Evolutionary conservation across 2,329 filamentous ascomycete genomes (phyloP).

Genomic region (Aulographum hederae): DNA sequence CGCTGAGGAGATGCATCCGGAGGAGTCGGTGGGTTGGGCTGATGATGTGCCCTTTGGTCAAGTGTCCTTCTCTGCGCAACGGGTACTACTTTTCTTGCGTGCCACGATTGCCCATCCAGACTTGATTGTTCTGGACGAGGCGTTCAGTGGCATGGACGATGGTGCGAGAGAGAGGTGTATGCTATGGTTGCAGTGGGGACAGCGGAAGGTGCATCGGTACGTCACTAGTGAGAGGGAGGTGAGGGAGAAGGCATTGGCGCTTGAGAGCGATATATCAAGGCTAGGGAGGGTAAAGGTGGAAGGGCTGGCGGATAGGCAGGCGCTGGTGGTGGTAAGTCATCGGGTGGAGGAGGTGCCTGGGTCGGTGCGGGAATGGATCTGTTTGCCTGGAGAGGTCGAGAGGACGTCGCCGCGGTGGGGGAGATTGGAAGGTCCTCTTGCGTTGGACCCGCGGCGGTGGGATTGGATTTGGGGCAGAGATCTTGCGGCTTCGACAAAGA

Average conservation of each 20-base stretch:
- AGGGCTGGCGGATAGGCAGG: slow-evolving; percentile 54
- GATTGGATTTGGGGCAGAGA: slow-evolving; percentile 46
- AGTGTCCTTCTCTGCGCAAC: slow-evolving; percentile 64
- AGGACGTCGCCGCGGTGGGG: slow-evolving; percentile 44
- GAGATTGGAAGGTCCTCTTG: slow-evolving; percentile 40
- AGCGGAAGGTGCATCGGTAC: slow-evolving; percentile 17
- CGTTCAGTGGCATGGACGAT: slow-evolving; percentile 31
- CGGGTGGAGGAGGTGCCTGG: slow-evolving; percentile 78
- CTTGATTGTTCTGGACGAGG: slow-evolving; percentile 32
- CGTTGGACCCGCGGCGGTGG: slow-evolving; percentile 40
- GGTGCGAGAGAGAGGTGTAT: slow-evolving; percentile 69
- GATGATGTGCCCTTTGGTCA: slow-evolving; percentile 50
- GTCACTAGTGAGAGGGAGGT: background rate
- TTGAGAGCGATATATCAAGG: slow-evolving; percentile 13
- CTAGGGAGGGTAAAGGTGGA: slow-evolving; percentile 30
- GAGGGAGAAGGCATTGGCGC: slow-evolving; percentile 13
- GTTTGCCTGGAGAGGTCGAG: slow-evolving; percentile 54
- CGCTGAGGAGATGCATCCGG: slow-evolving; percentile 6
- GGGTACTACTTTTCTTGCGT: slow-evolving; percentile 62
- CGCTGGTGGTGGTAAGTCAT: slow-evolving; percentile 83
- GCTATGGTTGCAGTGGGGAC: slow-evolving; percentile 46
- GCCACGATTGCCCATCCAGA: slow-evolving; percentile 26
- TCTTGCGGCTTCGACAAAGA: too few relatives aligned
- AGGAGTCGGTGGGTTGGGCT: slow-evolving; percentile 41
- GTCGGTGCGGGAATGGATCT: slow-evolving; percentile 68